Evolutionary conservation across 331 rosid species (phyloP).

Genomic region (Quercus phellos): DNA sequence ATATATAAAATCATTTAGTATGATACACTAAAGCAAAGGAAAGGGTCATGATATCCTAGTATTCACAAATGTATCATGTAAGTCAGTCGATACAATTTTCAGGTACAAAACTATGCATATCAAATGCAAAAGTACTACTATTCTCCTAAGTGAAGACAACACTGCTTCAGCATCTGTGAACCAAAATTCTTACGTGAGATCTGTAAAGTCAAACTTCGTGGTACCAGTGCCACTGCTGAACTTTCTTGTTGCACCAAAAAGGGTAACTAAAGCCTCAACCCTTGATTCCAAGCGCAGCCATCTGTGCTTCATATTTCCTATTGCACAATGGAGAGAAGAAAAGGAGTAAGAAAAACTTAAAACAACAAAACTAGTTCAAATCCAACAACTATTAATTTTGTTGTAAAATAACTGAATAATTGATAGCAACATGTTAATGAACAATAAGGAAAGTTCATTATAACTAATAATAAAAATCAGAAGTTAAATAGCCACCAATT

Average conservation of each 20-base stretch:
- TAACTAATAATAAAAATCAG: background rate
- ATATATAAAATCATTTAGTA: background rate
- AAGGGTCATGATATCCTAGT: background rate
- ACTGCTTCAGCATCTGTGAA: slow-evolving; percentile 7
- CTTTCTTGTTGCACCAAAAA: slow-evolving; percentile 32
- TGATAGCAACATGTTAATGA: background rate
- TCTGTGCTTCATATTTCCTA: slow-evolving; percentile 39
- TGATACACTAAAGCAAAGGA: background rate
- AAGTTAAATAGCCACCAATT: background rate
- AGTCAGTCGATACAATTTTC: background rate
- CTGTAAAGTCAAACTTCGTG: slow-evolving; percentile 56
- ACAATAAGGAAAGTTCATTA: background rate
- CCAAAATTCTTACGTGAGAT: slow-evolving; percentile 68
- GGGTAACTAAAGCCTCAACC: slow-evolving; percentile 26
- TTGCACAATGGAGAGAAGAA: slow-evolving; percentile 8
- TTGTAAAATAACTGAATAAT: background rate
- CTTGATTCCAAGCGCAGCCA: slow-evolving; percentile 27
- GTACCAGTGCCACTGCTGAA: slow-evolving; percentile 45
- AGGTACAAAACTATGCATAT: slow-evolving; percentile 1
- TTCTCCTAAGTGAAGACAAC: background rate
- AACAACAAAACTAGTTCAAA: slow-evolving; percentile 9
- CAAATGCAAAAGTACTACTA: background rate
- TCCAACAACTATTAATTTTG: background rate
- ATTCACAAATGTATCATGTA: background rate
- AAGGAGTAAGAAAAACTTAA: slow-evolving; percentile 10